These are phyloP conservation scores for Pyronema omphalodes DNA, from an alignment of 495 filamentous ascomycete species.

Conservation along the genomic window DNA sequence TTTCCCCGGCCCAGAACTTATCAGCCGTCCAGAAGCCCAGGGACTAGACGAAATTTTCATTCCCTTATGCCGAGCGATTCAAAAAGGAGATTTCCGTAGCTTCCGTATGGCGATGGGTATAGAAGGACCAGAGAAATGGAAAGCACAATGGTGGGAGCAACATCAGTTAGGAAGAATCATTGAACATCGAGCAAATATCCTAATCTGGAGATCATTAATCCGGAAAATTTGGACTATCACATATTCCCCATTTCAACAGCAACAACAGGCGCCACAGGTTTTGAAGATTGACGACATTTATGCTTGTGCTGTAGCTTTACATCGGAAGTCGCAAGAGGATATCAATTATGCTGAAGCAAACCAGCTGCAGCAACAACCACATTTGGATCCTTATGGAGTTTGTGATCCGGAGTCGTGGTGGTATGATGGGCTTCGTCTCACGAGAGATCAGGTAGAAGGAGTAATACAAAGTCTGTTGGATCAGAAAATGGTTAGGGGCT, in stretches of 20 bases:
- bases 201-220: slow-evolving; percentile 70
- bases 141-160: slow-evolving; percentile 52
- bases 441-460: slow-evolving; percentile 54
- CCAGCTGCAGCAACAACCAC: slow-evolving; percentile 27
- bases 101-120: slow-evolving; percentile 47
- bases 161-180: slow-evolving; percentile 57
- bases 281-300: slow-evolving; percentile 37
- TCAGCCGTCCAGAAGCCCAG: slow-evolving; percentile 51
- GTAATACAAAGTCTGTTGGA: slow-evolving; percentile 58
- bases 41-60: slow-evolving; percentile 53
- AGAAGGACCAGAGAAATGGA: slow-evolving; percentile 24
- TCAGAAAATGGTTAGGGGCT: slow-evolving; percentile 73
- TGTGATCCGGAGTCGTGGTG: slow-evolving; percentile 24
- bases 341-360: slow-evolving; percentile 17
- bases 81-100: slow-evolving; percentile 54
- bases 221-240: slow-evolving; percentile 54
- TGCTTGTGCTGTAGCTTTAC: slow-evolving; percentile 20
- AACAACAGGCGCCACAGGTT: slow-evolving; percentile 18
- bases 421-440: slow-evolving; percentile 31
- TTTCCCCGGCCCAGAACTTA: slow-evolving; percentile 50
- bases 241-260: not conserved
- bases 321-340: slow-evolving; percentile 15
- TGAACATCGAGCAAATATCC: slow-evolving; percentile 50
- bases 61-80: slow-evolving; percentile 56
- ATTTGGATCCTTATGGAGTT: slow-evolving; percentile 26